Base-by-base conservation (phyloP, 768 basidiomycete genomes). In the Harrya chromipes region DNA sequence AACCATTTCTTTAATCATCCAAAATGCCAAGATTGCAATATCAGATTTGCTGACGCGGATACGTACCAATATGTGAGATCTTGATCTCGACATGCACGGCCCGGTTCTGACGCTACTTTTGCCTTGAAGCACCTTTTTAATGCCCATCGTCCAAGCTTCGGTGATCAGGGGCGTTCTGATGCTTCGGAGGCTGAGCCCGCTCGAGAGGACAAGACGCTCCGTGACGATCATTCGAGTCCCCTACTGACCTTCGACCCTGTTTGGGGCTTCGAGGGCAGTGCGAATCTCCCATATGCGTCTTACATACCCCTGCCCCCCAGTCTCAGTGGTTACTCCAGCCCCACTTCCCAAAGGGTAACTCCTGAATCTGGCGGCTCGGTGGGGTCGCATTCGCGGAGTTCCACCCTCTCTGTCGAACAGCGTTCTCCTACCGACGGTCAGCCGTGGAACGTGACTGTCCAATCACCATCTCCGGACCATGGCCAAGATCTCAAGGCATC, bases 1-100 rank as follows among this genome's bases (percentile, higher is more conserved):
- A 62, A 51, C 17, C 64, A 66, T 11, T 77, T 79, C 16, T 61
- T 66, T 20, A 61, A 54, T 16, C 79, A 80, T 59, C 76, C 80
- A 3, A 73, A 71, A 46, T 80, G 79, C 47, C 51, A 60, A 21
- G 57, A 63, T 26, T 80, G 79, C 44, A 57, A 63, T n/a, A 43
- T 69, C 39, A 74, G 76, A 26, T 79, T 77, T 48, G 53, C 63
- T 39, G 72, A 75, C 48, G 60, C 68, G 21, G 65, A 65, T 38
- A 64, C 65, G 2, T 67, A 72, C 50, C 62, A 69, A 50, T 56
- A 70, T 41, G 77, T 77, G 49, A 47, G 69, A 23, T 33, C 43
- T 19, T 24, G 21, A 26, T 2, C 44, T 46, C 38, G 41, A 21
- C 33, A 14, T 20, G 29, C 20, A 27, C 26, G 37, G 24, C 31